Conservation (phyloP, 768 basidiomycete genomes). For the Podaxis sp. region DNA sequence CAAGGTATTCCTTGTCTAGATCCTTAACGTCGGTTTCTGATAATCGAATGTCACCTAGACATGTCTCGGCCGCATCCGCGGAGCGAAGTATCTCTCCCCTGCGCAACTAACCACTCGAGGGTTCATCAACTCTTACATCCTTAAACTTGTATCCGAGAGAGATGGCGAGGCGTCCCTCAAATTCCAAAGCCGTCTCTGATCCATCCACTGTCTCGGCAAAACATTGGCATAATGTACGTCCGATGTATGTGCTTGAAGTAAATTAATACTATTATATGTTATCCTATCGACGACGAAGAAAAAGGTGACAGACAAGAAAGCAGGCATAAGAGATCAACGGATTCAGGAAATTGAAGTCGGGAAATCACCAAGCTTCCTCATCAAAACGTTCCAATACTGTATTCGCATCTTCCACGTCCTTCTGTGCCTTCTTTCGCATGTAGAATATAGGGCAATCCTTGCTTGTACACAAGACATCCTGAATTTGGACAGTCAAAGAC, state of each 20-base stretch:
- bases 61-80: constrained; percentile 46
- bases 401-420: constrained; percentile 90
- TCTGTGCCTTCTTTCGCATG: constrained; percentile 97
- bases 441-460: constrained; percentile 99
- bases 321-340: neutral
- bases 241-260: too few relatives aligned
- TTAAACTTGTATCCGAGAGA: constrained; percentile 26
- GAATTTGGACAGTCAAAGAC: neutral
- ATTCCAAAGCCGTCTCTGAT: constrained; percentile 8
- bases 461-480: constrained; percentile 96
- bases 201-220: neutral
- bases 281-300: too few relatives aligned
- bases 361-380: constrained; percentile 61
- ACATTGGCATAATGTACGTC: too few relatives aligned
- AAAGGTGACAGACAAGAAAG: neutral
- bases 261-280: too few relatives aligned
- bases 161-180: constrained; percentile 19
- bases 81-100: constrained; percentile 42
- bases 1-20: constrained; percentile 23
- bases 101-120: constrained; percentile 35
- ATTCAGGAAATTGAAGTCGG: neutral
- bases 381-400: constrained; percentile 84
- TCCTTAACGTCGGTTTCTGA: too few relatives aligned
- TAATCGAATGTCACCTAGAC: constrained; percentile 27
- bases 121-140: constrained; percentile 46